Evolutionary conservation across 1,284 basidiomycete species (phyloP).

Genomic region (Papiliotrema laurentii): DNA sequence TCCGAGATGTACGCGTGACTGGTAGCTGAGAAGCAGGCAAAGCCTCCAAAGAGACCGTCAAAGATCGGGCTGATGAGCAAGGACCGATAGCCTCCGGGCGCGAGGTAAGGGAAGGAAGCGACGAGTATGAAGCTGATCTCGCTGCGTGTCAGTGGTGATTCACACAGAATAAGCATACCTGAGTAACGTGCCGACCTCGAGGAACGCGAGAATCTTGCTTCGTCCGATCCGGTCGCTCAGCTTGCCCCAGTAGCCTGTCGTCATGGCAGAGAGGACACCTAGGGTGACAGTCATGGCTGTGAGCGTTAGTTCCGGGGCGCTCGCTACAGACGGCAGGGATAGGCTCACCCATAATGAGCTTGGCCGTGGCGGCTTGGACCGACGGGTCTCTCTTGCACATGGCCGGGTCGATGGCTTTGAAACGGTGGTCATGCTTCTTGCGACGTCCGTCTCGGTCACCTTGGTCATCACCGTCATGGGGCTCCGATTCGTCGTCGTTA

Average conservation of each 20-base stretch:
- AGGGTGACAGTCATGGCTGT: conserved; percentile 65
- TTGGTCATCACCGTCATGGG: too few relatives aligned
- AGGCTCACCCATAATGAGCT: conserved; percentile 58
- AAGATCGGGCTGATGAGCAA: conserved; percentile 74
- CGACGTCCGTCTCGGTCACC: too few relatives aligned
- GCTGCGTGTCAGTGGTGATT: conserved; percentile 46
- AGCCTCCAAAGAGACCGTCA: conserved; percentile 83
- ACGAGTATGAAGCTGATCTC: conserved; percentile 74
- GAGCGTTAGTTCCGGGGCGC: not conserved
- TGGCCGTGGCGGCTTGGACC: conserved; percentile 67
- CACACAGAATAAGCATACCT: conserved; percentile 54
- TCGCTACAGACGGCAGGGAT: not conserved
- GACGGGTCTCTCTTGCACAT: conserved; percentile 65
- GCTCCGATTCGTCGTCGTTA: conserved; percentile 6
- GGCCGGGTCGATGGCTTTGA: conserved; percentile 42
- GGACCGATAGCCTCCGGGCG: conserved; percentile 67
- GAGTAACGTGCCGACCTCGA: conserved; percentile 66
- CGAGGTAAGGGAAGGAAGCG: conserved; percentile 61
- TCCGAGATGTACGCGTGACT: conserved; percentile 77
- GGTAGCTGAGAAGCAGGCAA: conserved; percentile 70
- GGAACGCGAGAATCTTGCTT: conserved; percentile 65
- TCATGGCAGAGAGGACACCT: conserved; percentile 76
- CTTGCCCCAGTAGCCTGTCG: conserved; percentile 83
- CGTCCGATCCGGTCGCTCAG: conserved; percentile 74
- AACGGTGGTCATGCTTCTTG: too few relatives aligned